Conservation (phyloP, 2,329 filamentous ascomycete genomes). For the Davidsoniella australis region DNA sequence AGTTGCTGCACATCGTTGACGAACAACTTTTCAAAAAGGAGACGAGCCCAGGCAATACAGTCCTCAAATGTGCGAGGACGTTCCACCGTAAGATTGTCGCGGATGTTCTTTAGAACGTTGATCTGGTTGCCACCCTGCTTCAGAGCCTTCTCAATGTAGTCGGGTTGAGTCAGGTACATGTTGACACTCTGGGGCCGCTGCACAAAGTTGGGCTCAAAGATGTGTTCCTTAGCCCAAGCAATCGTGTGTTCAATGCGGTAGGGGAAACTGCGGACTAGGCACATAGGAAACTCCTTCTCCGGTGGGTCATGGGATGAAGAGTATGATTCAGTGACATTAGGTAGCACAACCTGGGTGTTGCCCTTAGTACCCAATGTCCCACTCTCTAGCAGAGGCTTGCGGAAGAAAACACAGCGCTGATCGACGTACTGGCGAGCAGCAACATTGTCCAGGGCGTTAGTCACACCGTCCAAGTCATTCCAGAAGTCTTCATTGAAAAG, state of each 20-base stretch:
- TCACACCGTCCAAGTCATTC: slow-evolving; percentile 73
- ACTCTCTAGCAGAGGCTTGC: slow-evolving; percentile 87
- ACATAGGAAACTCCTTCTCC: slow-evolving; percentile 98
- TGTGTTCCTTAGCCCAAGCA: slow-evolving; percentile 79
- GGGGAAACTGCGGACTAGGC: slow-evolving; percentile 88
- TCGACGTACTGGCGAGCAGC: slow-evolving; percentile 95
- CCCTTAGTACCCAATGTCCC: slow-evolving; percentile 98
- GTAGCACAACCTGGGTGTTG: slow-evolving; percentile 91
- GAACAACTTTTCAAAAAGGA: slow-evolving; percentile 90
- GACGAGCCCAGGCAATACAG: slow-evolving; percentile 87
- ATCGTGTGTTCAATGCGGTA: slow-evolving; percentile 98
- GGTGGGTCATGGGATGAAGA: slow-evolving; percentile 89
- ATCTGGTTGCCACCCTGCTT: slow-evolving; percentile 94
- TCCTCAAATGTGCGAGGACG: slow-evolving; percentile 88
- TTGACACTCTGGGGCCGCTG: slow-evolving; percentile 90
- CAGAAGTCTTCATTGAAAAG: slow-evolving; percentile 93
- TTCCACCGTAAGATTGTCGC: slow-evolving; percentile 78
- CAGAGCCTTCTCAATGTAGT: slow-evolving; percentile 72
- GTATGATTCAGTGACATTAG: slow-evolving; percentile 86
- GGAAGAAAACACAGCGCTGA: slow-evolving; percentile 93
- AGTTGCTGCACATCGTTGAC: slow-evolving; percentile 93
- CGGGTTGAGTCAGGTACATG: slow-evolving; percentile 76
- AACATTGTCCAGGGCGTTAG: slow-evolving; percentile 93
- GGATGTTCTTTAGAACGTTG: slow-evolving; percentile 75
- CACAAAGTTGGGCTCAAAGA: slow-evolving; percentile 88